phyloP scores from a whole-genome alignment of 441 rosid genomes.

The Sinapis alba region DNA sequence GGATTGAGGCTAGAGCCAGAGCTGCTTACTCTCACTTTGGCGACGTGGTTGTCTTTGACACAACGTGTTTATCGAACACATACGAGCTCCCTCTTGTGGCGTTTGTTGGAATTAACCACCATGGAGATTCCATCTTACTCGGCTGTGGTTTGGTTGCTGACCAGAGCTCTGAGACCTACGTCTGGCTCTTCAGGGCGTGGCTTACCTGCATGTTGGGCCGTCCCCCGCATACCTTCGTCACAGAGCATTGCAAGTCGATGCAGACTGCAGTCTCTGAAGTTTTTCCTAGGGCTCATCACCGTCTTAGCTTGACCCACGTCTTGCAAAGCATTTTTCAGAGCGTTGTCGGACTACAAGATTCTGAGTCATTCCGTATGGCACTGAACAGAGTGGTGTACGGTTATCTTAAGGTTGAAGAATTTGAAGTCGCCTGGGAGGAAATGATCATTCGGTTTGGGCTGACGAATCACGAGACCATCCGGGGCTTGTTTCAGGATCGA shows the following conservation, averaged over 20 bases:
- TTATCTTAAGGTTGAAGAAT: slow-evolving; percentile 68
- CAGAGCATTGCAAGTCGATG: slow-evolving; percentile 66
- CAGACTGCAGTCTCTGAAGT: slow-evolving; percentile 79
- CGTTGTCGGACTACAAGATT: slow-evolving; percentile 50
- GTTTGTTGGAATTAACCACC: slow-evolving; percentile 82
- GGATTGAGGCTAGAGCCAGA: slow-evolving; percentile 80
- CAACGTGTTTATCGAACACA: slow-evolving; percentile 57
- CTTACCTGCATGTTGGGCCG: slow-evolving; percentile 83
- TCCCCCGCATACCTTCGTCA: slow-evolving; percentile 79
- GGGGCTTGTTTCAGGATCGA: slow-evolving; percentile 43
- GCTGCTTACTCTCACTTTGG: slow-evolving; percentile 75
- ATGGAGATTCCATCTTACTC: slow-evolving; percentile 61
- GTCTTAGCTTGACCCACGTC: slow-evolving; percentile 56
- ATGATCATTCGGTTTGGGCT: slow-evolving; percentile 55
- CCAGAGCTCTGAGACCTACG: slow-evolving; percentile 63
- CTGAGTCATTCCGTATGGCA: slow-evolving; percentile 51
- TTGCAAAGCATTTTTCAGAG: slow-evolving; percentile 54
- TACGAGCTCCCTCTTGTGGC: slow-evolving; percentile 68
- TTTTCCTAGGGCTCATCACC: slow-evolving; percentile 82
- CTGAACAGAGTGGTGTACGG: slow-evolving; percentile 57
- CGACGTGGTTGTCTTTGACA: slow-evolving; percentile 71
- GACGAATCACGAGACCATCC: slow-evolving; percentile 37
- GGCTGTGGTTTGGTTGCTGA: slow-evolving; percentile 78
- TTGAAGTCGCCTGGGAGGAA: slow-evolving; percentile 77
- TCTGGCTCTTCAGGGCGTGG: slow-evolving; percentile 91